These are phyloP conservation scores for Berberis vulgaris DNA, from an alignment of 164 flowering plant genomes.

Conservation along the genomic window DNA sequence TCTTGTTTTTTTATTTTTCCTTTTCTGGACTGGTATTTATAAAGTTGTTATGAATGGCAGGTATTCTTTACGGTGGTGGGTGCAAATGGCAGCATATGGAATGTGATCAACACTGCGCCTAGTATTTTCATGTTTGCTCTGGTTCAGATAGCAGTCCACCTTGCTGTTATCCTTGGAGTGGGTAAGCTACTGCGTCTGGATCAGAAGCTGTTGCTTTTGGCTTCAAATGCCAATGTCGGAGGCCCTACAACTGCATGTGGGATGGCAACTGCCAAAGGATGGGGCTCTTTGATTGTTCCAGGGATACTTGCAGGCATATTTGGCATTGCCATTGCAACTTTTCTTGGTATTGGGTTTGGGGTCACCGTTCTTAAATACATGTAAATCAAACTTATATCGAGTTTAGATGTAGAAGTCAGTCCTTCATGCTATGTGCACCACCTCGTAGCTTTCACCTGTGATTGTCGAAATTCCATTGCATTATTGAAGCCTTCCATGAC, in stretches of 20 bases:
- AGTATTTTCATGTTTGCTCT: conserved; percentile 79
- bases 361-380: conserved; percentile 45
- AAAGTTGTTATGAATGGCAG: conserved; percentile 20
- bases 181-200: conserved; percentile 66
- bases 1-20: too few relatives aligned
- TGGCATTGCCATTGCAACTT: conserved; percentile 76
- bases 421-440: too few relatives aligned
- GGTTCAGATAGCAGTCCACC: conserved; percentile 67
- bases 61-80: conserved; percentile 84
- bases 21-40: too few relatives aligned
- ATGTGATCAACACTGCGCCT: conserved; percentile 70
- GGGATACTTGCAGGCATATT: conserved; percentile 82
- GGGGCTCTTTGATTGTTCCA: conserved; percentile 75
- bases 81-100: conserved; percentile 75
- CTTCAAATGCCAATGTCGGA: conserved; percentile 91
- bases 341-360: conserved; percentile 80
- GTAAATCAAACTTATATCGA: conserved; percentile 11
- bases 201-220: conserved; percentile 54
- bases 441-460: too few relatives aligned
- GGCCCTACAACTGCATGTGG: conserved; percentile 97
- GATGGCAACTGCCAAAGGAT: conserved; percentile 90
- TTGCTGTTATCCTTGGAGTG: conserved; percentile 57
- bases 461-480: too few relatives aligned
- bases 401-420: too few relatives aligned
- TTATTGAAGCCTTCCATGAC: too few relatives aligned